Evolutionary conservation across 306 rosid species (phyloP), one percentile per base, ranked within the genome.

Genomic region (Cicer pinnatifidum): DNA sequence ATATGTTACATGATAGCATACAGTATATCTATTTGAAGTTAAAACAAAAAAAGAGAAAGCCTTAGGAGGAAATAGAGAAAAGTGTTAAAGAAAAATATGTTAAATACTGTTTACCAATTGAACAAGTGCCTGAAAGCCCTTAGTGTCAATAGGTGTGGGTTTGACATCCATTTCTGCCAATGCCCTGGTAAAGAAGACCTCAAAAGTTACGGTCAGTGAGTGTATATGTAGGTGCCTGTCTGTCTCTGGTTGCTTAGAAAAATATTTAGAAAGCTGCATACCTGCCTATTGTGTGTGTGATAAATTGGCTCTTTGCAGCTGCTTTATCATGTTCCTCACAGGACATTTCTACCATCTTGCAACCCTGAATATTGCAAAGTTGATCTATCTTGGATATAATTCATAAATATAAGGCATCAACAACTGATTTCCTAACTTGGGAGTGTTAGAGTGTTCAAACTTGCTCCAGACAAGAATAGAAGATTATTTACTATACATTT

Each of bases 281-380:
- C 95, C 95, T 87, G 57, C 88, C 95, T 52, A 89, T 82, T 8
- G 87, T 78, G 83, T 89, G 95, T 7, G 95, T 84, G 43, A 87
- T 52, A 68, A 89, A 87, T 74, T 89, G 95, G 79, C 88, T 87
- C 72, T 71, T 85, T 0, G 95, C 91, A 53, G 91, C 90, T 48
- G 82, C 19, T 80, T 71, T 80, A 78, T 89, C 95, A 71, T 89
- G 95, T 58, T 85, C 95, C 75, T 84, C 87, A 53, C 91, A 87
- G 38, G 89, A 46, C 87, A 89, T 87, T 61, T 85, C 77, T 11
- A 85, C 73, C 95, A 89, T 89, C 67, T 57, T 82, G 81, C 95
- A 89, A 72, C 95, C 95, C 91, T 87, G 59, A 5, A 50, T 9
- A 28, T 19, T 0, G 3, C 1, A 5, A 62, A 17, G 48, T 50